Evolutionary conservation across 345 rosid genomes (phyloP).

Genomic region (Mercurialis annua): DNA sequence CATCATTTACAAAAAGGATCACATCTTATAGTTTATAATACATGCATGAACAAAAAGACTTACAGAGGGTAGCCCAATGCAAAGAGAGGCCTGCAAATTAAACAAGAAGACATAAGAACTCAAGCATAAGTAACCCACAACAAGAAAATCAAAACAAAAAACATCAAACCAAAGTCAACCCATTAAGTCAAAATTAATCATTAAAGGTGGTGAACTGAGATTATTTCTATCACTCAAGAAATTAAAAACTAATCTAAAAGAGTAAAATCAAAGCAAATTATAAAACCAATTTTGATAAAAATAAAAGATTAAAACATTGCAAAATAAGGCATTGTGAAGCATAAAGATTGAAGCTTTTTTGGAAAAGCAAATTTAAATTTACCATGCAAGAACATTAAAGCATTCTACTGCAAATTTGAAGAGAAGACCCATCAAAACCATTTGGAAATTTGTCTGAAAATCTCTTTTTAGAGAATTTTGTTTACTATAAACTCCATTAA

Average conservation of each 20-base stretch:
- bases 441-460: neutral
- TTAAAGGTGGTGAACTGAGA: too few species aligned
- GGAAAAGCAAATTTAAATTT: neutral
- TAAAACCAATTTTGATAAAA: too few species aligned
- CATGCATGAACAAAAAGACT: slow-evolving; percentile 4
- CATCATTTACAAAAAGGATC: too few species aligned
- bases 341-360: too few species aligned
- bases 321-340: too few species aligned
- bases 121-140: neutral
- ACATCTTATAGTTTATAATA: too few species aligned
- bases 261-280: too few species aligned
- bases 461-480: neutral
- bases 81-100: slow-evolving; percentile 36
- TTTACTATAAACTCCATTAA: neutral
- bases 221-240: too few species aligned
- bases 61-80: slow-evolving; percentile 39
- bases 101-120: neutral
- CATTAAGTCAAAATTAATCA: neutral
- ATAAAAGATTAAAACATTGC: too few species aligned
- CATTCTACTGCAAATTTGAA: slow-evolving; percentile 10
- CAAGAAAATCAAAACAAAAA: too few species aligned
- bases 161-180: too few species aligned
- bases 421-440: slow-evolving; percentile 18
- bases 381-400: slow-evolving; percentile 29
- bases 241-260: too few species aligned